Percentiles rank a stretch among this genome's conserved stretches.
These are phyloP conservation scores for Eucalyptus coolabah DNA, from an alignment of 345 rosid genomes.

Conservation along the genomic window DNA sequence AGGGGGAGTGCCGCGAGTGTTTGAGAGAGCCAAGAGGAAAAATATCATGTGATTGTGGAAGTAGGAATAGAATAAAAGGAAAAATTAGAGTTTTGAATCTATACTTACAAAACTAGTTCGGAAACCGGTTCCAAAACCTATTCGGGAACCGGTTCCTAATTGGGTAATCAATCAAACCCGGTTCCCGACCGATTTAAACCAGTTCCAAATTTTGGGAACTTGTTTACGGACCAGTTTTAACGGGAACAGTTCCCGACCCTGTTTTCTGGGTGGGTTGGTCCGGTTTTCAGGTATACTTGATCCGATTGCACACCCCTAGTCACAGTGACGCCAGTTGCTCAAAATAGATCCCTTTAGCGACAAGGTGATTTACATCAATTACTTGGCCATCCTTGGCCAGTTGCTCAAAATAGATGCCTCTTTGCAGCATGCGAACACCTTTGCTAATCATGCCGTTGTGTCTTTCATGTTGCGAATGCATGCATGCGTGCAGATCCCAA, in stretches of 20 bases:
- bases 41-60: rapidly evolving
- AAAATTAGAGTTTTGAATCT: too few species aligned
- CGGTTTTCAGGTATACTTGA: rapidly evolving
- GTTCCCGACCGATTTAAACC: too few species aligned
- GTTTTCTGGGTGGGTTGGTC: rapidly evolving
- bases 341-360: background rate
- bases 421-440: background rate
- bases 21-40: too few species aligned
- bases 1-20: too few species aligned
- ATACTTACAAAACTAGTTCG: too few species aligned
- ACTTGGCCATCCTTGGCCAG: background rate
- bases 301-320: background rate
- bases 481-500: background rate
- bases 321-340: background rate
- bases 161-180: too few species aligned
- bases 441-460: background rate
- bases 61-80: too few species aligned
- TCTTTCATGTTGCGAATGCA: background rate
- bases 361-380: background rate
- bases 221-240: rapidly evolving
- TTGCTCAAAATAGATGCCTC: background rate
- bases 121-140: rapidly evolving
- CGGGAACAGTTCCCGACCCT: rapidly evolving
- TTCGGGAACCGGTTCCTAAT: rapidly evolving
- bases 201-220: too few species aligned